These are phyloP conservation scores for Spinacia oleracea DNA, from an alignment of 179 eudicot genomes.

Conservation along the genomic window DNA sequence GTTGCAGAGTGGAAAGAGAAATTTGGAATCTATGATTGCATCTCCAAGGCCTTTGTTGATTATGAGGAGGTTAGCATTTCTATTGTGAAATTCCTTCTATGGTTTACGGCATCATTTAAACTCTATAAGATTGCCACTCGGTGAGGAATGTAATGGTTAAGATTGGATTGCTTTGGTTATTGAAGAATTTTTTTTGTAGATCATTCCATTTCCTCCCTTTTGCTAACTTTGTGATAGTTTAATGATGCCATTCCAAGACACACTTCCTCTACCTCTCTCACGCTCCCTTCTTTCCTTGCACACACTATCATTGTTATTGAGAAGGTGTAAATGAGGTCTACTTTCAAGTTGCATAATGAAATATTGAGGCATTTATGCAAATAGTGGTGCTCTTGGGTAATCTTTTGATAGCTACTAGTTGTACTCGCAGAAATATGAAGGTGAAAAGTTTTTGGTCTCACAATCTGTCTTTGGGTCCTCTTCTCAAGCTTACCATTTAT, in stretches of 20 bases:
- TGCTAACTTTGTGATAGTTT: no score
- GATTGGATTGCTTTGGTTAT: background rate
- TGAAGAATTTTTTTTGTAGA: no score
- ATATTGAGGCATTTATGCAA: background rate
- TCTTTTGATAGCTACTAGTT: background rate
- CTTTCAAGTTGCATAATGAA: no score
- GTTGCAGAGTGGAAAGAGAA: slow-evolving; percentile 87
- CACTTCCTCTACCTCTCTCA: background rate
- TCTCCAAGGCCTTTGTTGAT: slow-evolving; percentile 50
- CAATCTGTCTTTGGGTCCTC: background rate
- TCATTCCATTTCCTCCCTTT: no score
- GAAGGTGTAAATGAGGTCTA: background rate
- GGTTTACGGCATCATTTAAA: background rate
- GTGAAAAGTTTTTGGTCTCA: no score
- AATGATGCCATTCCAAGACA: background rate
- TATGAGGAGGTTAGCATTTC: slow-evolving; percentile 51
- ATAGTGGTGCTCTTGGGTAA: background rate
- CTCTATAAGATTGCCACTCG: background rate
- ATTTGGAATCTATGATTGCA: slow-evolving; percentile 69
- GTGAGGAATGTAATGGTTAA: slow-evolving; percentile 13
- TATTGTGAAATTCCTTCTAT: background rate
- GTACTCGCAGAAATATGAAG: no score
- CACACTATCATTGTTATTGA: background rate
- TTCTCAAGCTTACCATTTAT: no score
- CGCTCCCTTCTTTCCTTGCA: background rate